Evolutionary conservation across 2,329 filamentous ascomycete genomes (phyloP).

Genomic region (Trichoderma cornu-damae): DNA sequence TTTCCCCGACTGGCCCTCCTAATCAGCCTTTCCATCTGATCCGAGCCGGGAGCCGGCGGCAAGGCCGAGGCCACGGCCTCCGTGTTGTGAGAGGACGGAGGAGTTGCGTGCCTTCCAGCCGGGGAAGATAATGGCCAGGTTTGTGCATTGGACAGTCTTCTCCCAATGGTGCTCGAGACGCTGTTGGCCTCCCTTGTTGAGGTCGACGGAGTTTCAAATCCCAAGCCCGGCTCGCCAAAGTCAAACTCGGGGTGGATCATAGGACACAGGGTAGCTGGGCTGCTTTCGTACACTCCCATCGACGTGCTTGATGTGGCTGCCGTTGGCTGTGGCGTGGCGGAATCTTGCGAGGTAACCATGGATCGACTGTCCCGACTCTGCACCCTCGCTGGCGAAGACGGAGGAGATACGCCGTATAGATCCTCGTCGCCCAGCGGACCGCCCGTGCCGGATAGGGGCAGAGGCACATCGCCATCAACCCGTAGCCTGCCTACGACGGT

Average conservation of each 20-base stretch:
- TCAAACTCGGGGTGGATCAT: conserved; percentile 3
- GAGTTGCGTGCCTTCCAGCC: conserved; percentile 19
- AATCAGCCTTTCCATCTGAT: conserved; percentile 37
- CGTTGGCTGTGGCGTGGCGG: background rate
- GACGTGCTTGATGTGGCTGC: background rate
- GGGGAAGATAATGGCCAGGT: conserved; percentile 44
- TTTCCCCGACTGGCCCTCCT: conserved; percentile 36
- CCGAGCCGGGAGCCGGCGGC: conserved; percentile 36
- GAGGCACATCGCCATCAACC: conserved; percentile 25
- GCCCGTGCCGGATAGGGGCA: conserved; percentile 33
- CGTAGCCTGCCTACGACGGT: conserved; percentile 27
- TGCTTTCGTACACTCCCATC: background rate
- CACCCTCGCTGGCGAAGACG: conserved; percentile 34
- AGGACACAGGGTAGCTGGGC: background rate
- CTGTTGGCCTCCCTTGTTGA: conserved; percentile 21
- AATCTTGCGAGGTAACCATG: conserved; percentile 21
- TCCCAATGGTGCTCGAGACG: conserved; percentile 19
- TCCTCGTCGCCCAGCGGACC: conserved; percentile 29
- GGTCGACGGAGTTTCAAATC: conserved; percentile 13
- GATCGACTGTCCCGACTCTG: conserved; percentile 1
- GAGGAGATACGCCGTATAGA: conserved; percentile 46
- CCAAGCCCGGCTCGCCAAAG: background rate
- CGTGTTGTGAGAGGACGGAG: background rate
- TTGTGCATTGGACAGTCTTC: conserved; percentile 33
- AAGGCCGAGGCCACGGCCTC: conserved; percentile 27